phyloP scores from a whole-genome alignment of 306 rosid genomes.

The Malus orientalis region DNA sequence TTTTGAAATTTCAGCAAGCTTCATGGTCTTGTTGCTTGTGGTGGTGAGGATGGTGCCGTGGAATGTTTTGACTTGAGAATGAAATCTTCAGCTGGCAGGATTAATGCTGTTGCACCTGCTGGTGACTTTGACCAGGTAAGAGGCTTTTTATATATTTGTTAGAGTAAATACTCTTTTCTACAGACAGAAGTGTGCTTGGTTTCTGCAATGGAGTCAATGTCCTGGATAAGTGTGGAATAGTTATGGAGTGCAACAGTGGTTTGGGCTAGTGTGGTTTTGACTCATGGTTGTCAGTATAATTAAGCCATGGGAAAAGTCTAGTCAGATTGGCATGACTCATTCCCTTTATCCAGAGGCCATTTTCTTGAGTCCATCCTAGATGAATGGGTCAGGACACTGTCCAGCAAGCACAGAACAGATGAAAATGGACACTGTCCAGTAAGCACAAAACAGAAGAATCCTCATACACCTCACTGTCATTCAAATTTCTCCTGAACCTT shows the following conservation, averaged over 20 bases:
- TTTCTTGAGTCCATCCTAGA: no score
- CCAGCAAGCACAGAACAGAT: no score
- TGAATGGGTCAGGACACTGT: no score
- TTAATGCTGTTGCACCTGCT: slow-evolving; percentile 66
- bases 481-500: background rate
- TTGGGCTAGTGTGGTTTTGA: no score
- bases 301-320: no score
- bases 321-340: no score
- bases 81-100: slow-evolving; percentile 84
- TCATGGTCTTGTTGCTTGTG: slow-evolving; percentile 92
- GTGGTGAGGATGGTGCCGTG: slow-evolving; percentile 92
- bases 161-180: background rate
- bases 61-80: slow-evolving; percentile 86
- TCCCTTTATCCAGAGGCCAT: no score
- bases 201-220: background rate
- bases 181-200: background rate
- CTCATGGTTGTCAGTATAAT: no score
- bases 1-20: slow-evolving; percentile 54
- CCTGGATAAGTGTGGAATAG: no score
- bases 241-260: no score
- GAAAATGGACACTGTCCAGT: no score
- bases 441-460: no score
- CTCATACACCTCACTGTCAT: background rate
- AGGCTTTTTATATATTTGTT: slow-evolving; percentile 5
- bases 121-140: slow-evolving; percentile 73